Evolutionary conservation across 371 early-diverging fungal species (phyloP).

Genomic region (Blakeslea trispora): DNA sequence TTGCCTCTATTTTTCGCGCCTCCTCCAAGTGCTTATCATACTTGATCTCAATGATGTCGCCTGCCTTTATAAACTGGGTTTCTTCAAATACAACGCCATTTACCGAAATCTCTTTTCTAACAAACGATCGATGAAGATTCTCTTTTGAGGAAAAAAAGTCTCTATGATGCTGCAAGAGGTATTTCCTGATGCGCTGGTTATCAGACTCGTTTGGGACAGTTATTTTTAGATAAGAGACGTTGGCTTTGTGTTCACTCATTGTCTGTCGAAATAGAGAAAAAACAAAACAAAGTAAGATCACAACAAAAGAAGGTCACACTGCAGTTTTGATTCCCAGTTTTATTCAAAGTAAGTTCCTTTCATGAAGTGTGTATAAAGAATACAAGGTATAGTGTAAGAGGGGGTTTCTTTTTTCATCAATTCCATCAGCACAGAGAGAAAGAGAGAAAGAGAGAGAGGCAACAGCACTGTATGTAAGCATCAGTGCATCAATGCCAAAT

Average conservation of each 20-base stretch:
- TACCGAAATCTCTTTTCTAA: constrained; percentile 46
- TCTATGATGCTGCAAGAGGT: constrained; percentile 28
- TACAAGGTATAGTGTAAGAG: too few relatives aligned
- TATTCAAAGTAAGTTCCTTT: too few relatives aligned
- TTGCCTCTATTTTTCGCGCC: constrained; percentile 26
- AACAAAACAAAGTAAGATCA: neutral
- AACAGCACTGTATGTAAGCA: too few relatives aligned
- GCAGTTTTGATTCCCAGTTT: too few relatives aligned
- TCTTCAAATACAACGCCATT: constrained; percentile 50
- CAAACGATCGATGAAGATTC: constrained; percentile 35
- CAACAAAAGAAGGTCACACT: neutral
- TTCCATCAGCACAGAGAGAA: neutral
- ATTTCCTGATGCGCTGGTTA: constrained; percentile 27
- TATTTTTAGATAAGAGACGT: constrained; percentile 13
- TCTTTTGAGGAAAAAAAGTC: constrained; percentile 38
- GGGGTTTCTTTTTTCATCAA: neutral
- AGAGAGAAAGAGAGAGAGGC: too few relatives aligned
- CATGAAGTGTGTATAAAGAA: too few relatives aligned
- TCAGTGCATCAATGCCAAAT: too few relatives aligned
- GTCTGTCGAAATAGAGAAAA: neutral
- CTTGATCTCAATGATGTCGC: constrained; percentile 46
- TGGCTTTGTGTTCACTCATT: neutral
- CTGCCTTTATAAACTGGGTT: constrained; percentile 38
- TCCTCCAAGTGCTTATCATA: constrained; percentile 46
- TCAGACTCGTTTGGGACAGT: constrained; percentile 11